A percentile compares a stretch with the other conserved stretches of the same genome.
These are phyloP conservation scores for Blastocystis sp. DNA, from an alignment of 352 stramenopile species.

Conservation along the genomic window DNA sequence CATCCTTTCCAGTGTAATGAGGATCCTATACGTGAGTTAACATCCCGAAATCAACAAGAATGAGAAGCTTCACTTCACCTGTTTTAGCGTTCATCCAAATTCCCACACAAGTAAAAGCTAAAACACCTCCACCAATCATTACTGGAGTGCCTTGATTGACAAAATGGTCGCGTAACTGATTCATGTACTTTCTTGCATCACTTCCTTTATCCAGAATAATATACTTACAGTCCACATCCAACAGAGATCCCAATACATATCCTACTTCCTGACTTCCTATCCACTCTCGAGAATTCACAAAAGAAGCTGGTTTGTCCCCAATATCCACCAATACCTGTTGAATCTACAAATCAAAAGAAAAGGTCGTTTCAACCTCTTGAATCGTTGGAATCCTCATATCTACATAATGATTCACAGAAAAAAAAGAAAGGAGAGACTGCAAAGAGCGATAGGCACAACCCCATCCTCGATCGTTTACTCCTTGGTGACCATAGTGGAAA, in stretches of 20 bases:
- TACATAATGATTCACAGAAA: conserved; percentile 66
- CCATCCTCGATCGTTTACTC: conserved; percentile 76
- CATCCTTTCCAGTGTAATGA: conserved; percentile 73
- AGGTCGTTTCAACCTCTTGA: neutral
- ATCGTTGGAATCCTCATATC: conserved; percentile 67
- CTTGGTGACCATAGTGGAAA: conserved; percentile 77
- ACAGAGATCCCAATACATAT: conserved; percentile 74
- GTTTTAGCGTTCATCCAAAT: conserved; percentile 71
- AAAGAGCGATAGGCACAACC: conserved; percentile 78
- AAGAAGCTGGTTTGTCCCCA: conserved; percentile 72
- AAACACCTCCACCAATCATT: conserved; percentile 75
- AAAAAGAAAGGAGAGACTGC: conserved; percentile 76
- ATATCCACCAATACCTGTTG: conserved; percentile 73
- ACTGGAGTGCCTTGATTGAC: conserved; percentile 73
- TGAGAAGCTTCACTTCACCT: conserved; percentile 72
- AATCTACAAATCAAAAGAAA: conserved; percentile 65
- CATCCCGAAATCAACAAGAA: conserved; percentile 64
- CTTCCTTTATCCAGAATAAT: conserved; percentile 70
- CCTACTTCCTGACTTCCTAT: conserved; percentile 77
- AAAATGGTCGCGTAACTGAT: conserved; percentile 73
- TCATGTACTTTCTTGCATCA: conserved; percentile 69
- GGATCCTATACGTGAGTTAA: conserved; percentile 64
- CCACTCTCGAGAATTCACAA: conserved; percentile 73
- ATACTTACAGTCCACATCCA: conserved; percentile 66
- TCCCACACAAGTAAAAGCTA: conserved; percentile 75